Base-by-base conservation (phyloP, 257 asterid genomes). In the Solanum bulbocastanum region DNA sequence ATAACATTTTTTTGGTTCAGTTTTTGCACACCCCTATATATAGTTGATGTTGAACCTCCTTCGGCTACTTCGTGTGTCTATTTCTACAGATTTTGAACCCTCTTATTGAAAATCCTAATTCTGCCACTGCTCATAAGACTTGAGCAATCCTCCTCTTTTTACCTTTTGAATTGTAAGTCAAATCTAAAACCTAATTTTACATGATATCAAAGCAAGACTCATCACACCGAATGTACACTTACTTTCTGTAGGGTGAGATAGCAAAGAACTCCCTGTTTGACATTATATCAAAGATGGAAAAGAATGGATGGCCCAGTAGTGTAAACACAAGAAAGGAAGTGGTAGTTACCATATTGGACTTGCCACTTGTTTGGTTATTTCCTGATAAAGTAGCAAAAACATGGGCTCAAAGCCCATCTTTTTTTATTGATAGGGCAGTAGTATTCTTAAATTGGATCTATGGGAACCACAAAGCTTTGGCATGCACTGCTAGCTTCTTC, bases 381-480 rank as follows among this genome's bases (percentile, higher is more conserved):
- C 39, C 30, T 81, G 30, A 10, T 81, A 81, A 30, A 30, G 85
- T 49, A 46, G 27, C 18, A 46, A 81, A 46, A 18, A 8, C 37
- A 79, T 79, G 84, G 84, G 85, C 66, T 81, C 6, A 46, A 79
- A 27, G 85, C 85, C 85, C 85, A 52, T 52, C 10, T 46, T 9
- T 49, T 76, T 81, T 79, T 18, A 46, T 49, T 81, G 42, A 46
- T 30, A 81, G 85, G 68, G 30, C 25, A 13, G 68, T 46, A 9
- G 15, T 46, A 36, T 81, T 81, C 85, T 81, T 81, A 27, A 73
- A 16, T 27, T 27, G 27, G 65, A 14, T 46, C 15, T 23, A 39
- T 42, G 84, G 52, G 84, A 23, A 42, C 85, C 85, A 79, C 85
- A 27, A 81, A 46, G 18, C 40, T 46, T 46, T 32, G 25, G 39